Evolutionary conservation across 208 protist species (phyloP).

Genomic region (Acanthamoeba sp.): DNA sequence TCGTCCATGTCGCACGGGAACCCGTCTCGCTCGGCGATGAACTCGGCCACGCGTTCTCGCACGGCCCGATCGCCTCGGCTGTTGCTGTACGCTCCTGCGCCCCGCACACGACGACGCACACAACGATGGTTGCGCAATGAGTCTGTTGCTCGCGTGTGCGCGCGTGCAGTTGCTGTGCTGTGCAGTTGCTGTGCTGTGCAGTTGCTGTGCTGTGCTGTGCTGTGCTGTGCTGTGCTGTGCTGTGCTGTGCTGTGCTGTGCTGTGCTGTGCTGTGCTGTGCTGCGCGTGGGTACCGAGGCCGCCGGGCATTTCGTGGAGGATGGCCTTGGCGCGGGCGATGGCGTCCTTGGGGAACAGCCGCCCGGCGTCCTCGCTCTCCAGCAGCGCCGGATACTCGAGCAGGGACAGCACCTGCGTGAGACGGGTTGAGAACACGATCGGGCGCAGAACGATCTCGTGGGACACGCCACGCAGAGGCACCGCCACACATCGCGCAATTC

Average conservation of each 20-base stretch:
- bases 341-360: slow-evolving; percentile 93
- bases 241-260: too few relatives aligned
- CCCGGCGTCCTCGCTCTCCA: slow-evolving; percentile 82
- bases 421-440: too few relatives aligned
- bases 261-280: too few relatives aligned
- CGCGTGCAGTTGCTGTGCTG: too few relatives aligned
- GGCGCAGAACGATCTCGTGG: too few relatives aligned
- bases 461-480: too few relatives aligned
- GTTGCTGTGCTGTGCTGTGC: too few relatives aligned
- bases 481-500: too few relatives aligned
- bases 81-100: slow-evolving; percentile 97
- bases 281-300: not conserved
- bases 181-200: too few relatives aligned
- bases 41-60: slow-evolving; percentile 94
- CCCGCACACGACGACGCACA: not conserved
- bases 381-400: slow-evolving; percentile 86
- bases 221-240: too few relatives aligned
- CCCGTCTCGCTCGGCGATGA: slow-evolving; percentile 96
- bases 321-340: slow-evolving; percentile 90
- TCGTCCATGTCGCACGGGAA: slow-evolving; percentile 87
- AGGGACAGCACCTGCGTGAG: slow-evolving; percentile 86
- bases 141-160: too few relatives aligned
- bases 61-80: slow-evolving; percentile 93
- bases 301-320: slow-evolving; percentile 14
- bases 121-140: too few relatives aligned